Base-by-base conservation (phyloP, 2,329 filamentous ascomycete species). In the Bipolaris zeicola region DNA sequence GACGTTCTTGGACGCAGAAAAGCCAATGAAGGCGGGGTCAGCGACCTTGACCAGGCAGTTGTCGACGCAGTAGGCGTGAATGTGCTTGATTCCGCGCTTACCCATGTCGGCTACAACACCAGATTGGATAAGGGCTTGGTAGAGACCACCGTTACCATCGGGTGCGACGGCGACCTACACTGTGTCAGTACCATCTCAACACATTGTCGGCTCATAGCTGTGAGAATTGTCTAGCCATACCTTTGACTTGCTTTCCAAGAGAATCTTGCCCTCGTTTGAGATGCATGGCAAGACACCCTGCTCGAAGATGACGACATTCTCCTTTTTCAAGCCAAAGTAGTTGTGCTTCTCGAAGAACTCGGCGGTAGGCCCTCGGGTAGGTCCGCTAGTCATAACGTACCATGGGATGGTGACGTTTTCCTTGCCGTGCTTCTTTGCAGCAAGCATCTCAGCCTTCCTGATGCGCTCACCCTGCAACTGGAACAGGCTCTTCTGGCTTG, bases 41-140 rank as follows among this genome's bases (percentile, higher is more conserved):
- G 94, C 94, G n/a, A 99, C 94, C 80, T 92, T 94, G 76, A 96
- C 94, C n/a, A 99, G 85, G 81, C 94, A 98, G 83, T 99, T 99
- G 81, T 99, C 95, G 43, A 99, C 95, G 73, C 95, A 97, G 84
- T 98, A 98, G 45, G 93, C 90, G 78, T 99, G 94, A 61, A 99
- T 89, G 81, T 99, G 95, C 83, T 96, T 80, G 73, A 98, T 90
- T 47, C 92, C 93, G 55, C 94, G 90, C 79, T 87, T 88, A 68
- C 86, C 85, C 90, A 99, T 95, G 78, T 98, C 92, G 42, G 87
- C 85, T 47, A 96, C 87, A 37, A 96, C 90, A 52, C 89, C 89
- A 14, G 89, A 89, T 57, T 85, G 86, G 64, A 96, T 82, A 51
- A 99, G 85, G 50, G 94, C 95, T 79, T 94, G 88, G 84, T 99